phyloP scores from a whole-genome alignment of 2,329 filamentous ascomycete species.

The Fusarium abutilonis region DNA sequence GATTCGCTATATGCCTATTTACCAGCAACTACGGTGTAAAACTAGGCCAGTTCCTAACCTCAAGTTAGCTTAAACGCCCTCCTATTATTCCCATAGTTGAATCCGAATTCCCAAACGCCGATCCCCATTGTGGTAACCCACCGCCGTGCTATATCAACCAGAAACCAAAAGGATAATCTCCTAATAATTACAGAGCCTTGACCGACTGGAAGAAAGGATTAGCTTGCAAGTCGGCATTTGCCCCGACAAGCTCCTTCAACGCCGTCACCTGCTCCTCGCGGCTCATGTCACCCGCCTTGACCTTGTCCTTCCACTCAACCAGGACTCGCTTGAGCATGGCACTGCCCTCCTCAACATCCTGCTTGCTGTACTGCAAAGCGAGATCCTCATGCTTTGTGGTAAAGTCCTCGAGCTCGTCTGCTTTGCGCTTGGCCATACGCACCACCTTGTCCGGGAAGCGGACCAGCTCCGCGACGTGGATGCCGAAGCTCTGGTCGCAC shows the following conservation, averaged over 20 bases:
- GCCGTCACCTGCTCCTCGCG: constrained; percentile 80
- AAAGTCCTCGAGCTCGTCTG: constrained; percentile 97
- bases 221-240: constrained; percentile 70
- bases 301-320: constrained; percentile 84
- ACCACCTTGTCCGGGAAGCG: constrained; percentile 97
- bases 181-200: constrained; percentile 58
- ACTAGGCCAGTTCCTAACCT: constrained; percentile 2
- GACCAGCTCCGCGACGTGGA: constrained; percentile 96
- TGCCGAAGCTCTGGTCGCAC: constrained; percentile 97
- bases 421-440: constrained; percentile 98
- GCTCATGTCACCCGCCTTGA: constrained; percentile 66
- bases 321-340: constrained; percentile 84
- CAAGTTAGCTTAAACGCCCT: constrained; percentile 14
- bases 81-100: constrained; percentile 15
- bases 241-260: constrained; percentile 81
- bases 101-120: constrained; percentile 24
- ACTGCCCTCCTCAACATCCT: constrained; percentile 91
- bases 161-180: background rate
- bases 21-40: background rate
- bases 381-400: constrained; percentile 76
- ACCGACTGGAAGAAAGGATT: constrained; percentile 78
- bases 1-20: constrained; percentile 12
- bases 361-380: constrained; percentile 73
- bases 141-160: constrained; percentile 6
- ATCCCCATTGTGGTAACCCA: constrained; percentile 1